Evolutionary conservation across 2,329 filamentous ascomycete genomes (phyloP), one percentile per base, ranked within the genome.

Genomic region (Aspergillus novoparasiticus): DNA sequence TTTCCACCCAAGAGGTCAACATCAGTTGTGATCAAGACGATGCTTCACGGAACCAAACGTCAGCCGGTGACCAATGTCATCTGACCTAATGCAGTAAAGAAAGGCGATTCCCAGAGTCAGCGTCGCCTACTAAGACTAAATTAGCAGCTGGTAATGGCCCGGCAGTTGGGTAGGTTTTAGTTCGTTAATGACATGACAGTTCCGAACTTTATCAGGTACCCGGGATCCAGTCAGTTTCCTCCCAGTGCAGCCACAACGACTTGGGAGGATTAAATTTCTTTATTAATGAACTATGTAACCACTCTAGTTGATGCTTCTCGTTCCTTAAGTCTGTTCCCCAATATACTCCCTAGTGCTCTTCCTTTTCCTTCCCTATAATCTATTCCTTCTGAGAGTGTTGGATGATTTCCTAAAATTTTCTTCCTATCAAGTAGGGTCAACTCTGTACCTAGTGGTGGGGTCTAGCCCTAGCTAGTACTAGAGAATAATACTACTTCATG

Each of bases 141-240:
- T 21, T 50, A 59, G 45, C 34, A 59, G 46, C 59, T 58, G 30
- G 32, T 55, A 14, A 55, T 48, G 28, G n/a, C 2, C 39, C 43
- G n/a, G 56, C 28, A 58, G 56, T 58, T 43, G 56, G 39, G 28
- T 48, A 58, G 39, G 45, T 58, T 48, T 58, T 58, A 48, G 45
- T 58, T 16, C 10, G 19, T 34, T 30, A 2, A 55, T 23, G 51
- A 39, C 50, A 23, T 55, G 51, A 41, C 14, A 30, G 26, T 53
- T 19, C 30, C n/a, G 30, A 23, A 36, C 32, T 54, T 54, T 34
- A 54, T 54, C 10, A 36, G 12, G 6, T 34, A 28, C 5, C 19
- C 28, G 9, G 21, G 14, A 34, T 54, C 30, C 32, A 23, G 32
- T 54, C 14, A 54, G 19, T 10, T 16, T 34, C 51, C 51, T 9